phyloP scores from a whole-genome alignment of 805 yeast species.

The Wickerhamomyces strasburgensis region DNA sequence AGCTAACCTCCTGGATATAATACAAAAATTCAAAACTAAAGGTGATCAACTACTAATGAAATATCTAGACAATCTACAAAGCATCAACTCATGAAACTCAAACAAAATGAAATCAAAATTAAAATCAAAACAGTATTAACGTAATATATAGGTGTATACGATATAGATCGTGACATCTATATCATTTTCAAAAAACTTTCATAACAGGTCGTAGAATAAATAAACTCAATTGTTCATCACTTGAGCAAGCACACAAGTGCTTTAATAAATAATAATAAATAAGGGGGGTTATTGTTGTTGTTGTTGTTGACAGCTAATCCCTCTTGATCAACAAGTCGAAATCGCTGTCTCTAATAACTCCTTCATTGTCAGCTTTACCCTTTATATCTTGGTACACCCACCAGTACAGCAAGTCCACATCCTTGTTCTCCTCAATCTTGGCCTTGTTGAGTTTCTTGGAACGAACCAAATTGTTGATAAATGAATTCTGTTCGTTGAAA shows the following conservation, averaged over 20 bases:
- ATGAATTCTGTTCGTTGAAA: slow-evolving; percentile 6
- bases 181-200: too few species aligned
- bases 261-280: too few species aligned
- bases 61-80: slow-evolving; percentile 6
- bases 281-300: too few species aligned
- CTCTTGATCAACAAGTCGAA: slow-evolving; percentile 10
- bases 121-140: too few species aligned
- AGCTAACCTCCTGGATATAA: not conserved
- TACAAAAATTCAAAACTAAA: slow-evolving; percentile 7
- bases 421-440: slow-evolving; percentile 7
- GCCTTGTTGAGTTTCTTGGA: not conserved
- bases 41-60: slow-evolving; percentile 8
- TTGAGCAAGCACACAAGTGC: too few species aligned
- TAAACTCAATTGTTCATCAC: too few species aligned
- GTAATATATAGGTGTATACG: too few species aligned
- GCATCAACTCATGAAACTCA: slow-evolving; percentile 1
- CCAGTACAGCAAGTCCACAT: slow-evolving; percentile 14
- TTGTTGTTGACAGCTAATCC: slow-evolving; percentile 1
- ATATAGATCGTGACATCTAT: too few species aligned
- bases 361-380: slow-evolving; percentile 10
- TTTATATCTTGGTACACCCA: slow-evolving; percentile 14
- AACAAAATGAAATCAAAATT: slow-evolving; percentile 1
- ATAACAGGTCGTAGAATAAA: too few species aligned
- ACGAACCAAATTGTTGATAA: slow-evolving; percentile 1
- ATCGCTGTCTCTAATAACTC: slow-evolving; percentile 12